These are phyloP conservation scores for Mycena albidolilacea DNA, from an alignment of 768 basidiomycete species.

Conservation along the genomic window DNA sequence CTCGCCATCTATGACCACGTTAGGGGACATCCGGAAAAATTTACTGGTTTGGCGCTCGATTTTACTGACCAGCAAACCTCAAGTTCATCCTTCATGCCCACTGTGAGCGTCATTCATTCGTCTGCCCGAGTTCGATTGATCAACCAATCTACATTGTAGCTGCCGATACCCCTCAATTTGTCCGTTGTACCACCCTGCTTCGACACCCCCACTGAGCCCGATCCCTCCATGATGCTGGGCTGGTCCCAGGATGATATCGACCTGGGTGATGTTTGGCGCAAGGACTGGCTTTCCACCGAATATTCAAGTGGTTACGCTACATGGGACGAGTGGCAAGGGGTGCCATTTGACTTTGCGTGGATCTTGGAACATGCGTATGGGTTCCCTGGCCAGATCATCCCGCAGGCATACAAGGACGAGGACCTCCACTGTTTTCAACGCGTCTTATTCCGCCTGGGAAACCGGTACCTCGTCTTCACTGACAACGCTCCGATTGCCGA, in stretches of 20 bases:
- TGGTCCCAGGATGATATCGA: slow-evolving; percentile 17
- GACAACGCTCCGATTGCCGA: not conserved
- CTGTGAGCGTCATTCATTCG: not conserved
- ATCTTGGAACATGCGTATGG: slow-evolving; percentile 25
- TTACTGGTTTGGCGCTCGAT: not conserved
- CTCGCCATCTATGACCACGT: slow-evolving; percentile 32
- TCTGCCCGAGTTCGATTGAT: not conserved
- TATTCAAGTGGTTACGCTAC: not conserved
- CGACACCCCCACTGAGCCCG: not conserved
- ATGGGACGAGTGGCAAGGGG: slow-evolving; percentile 17
- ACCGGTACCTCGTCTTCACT: slow-evolving; percentile 17
- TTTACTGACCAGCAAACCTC: not conserved
- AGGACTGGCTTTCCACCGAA: not conserved
- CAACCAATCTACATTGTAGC: not conserved
- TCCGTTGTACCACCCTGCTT: not conserved
- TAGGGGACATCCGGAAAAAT: not conserved
- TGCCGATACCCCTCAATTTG: slow-evolving; percentile 5
- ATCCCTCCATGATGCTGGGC: not conserved
- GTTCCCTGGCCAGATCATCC: slow-evolving; percentile 23
- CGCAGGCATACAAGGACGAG: slow-evolving; percentile 7
- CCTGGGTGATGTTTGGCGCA: not conserved
- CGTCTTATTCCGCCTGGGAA: slow-evolving; percentile 12
- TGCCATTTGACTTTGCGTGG: slow-evolving; percentile 21
- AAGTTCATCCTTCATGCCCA: not conserved
- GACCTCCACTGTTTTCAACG: not conserved